Conservation (phyloP, 176 grass and related monocot genomes). For the Calamus simplicifolius region DNA sequence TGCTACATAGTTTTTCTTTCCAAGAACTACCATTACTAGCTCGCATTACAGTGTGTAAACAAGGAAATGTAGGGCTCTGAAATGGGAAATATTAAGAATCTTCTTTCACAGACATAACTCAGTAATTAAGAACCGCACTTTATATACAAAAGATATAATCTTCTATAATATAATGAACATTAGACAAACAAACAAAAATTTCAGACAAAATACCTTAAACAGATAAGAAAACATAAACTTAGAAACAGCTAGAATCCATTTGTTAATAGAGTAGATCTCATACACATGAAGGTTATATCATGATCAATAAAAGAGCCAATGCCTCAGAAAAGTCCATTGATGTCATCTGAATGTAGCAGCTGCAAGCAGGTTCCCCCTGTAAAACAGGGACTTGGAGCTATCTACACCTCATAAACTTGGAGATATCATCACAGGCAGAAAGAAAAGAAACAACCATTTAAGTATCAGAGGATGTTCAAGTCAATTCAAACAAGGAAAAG, state of each 20-base stretch:
- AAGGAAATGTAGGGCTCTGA: no score
- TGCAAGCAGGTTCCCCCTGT: conserved; percentile 33
- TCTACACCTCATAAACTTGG: conserved; percentile 23
- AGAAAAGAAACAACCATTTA: no score
- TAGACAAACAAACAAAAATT: no score
- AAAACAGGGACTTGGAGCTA: conserved; percentile 20
- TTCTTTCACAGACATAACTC: no score
- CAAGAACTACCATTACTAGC: background rate
- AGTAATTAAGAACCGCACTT: no score
- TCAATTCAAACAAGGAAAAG: no score
- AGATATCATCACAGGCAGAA: conserved; percentile 10
- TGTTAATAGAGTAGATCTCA: background rate
- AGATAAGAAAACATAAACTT: background rate
- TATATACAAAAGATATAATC: no score
- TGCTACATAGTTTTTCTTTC: background rate
- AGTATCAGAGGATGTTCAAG: no score
- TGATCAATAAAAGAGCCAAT: background rate
- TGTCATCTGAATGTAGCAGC: conserved; percentile 23
- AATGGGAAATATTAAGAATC: no score
- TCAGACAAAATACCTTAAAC: no score
- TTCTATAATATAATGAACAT: no score
- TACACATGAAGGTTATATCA: background rate
- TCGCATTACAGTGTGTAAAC: no score
- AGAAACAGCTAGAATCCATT: background rate
- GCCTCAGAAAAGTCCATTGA: conserved; percentile 21